A percentile compares a stretch with the other conserved stretches of the same genome.
Conservation (phyloP, 2,329 filamentous ascomycete genomes). For the Neonectria coccinea region DNA sequence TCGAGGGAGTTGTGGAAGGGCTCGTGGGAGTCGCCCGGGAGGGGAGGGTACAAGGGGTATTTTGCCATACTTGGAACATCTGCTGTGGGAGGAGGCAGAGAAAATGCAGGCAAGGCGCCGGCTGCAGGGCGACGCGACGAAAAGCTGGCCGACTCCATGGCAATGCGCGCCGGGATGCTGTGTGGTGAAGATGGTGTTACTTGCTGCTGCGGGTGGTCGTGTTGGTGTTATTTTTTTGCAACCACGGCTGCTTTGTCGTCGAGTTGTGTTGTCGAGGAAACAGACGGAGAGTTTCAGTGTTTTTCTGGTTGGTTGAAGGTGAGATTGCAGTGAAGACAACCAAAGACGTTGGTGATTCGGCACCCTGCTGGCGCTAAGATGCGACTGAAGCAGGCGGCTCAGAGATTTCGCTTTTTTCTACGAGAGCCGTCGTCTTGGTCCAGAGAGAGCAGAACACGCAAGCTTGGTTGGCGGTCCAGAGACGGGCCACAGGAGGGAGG, state of each 20-base stretch:
- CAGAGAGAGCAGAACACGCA: background rate
- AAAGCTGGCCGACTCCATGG: conserved; percentile 50
- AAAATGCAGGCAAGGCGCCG: conserved; percentile 50
- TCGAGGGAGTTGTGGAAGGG: conserved; percentile 41
- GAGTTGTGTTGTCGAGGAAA: background rate
- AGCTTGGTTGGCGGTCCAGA: background rate
- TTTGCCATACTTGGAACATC: conserved; percentile 53
- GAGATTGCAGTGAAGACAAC: background rate
- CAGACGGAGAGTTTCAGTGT: background rate
- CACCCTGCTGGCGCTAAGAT: background rate
- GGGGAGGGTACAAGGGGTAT: conserved; percentile 40
- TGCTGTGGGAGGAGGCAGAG: conserved; percentile 51
- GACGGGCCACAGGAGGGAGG: background rate
- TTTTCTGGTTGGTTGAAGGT: background rate
- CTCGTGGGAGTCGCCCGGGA: conserved; percentile 38
- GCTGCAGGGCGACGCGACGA: conserved; percentile 51
- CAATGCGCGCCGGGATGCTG: conserved; percentile 22
- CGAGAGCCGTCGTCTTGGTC: conserved; percentile 7
- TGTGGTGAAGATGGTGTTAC: conserved; percentile 23
- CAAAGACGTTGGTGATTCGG: background rate
- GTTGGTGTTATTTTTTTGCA: conserved; percentile 14
- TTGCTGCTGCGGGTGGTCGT: conserved; percentile 11
- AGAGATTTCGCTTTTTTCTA: background rate
- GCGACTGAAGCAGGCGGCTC: background rate
- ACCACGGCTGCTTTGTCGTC: background rate